Conservation (phyloP, 148 eudicot genomes). For the Persicaria maculosa region DNA sequence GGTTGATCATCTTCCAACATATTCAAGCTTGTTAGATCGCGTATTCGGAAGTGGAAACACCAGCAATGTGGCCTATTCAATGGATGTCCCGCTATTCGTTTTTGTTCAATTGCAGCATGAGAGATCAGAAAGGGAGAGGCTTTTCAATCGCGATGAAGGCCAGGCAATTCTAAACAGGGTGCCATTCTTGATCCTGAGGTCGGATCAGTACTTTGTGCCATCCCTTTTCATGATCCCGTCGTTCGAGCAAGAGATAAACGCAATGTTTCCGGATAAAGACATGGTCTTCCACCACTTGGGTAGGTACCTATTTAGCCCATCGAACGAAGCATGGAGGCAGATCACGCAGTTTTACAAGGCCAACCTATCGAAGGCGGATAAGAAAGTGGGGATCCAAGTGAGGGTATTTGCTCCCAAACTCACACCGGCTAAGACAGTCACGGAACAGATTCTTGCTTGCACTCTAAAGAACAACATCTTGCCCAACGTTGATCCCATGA, state of each 20-base stretch:
- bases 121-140: conserved; percentile 38
- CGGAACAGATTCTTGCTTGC: conserved; percentile 59
- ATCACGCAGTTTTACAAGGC: conserved; percentile 49
- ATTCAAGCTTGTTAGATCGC: conserved; percentile 32
- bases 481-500: conserved; percentile 26
- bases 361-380: conserved; percentile 51
- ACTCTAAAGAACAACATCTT: conserved; percentile 34
- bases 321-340: conserved; percentile 65
- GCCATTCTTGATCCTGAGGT: conserved; percentile 48
- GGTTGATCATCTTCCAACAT: conserved; percentile 32
- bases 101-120: conserved; percentile 52
- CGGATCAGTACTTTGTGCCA: conserved; percentile 58
- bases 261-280: conserved; percentile 51
- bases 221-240: conserved; percentile 59
- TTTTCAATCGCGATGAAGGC: conserved; percentile 62
- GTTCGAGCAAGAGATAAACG: conserved; percentile 36
- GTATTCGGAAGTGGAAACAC: conserved; percentile 13
- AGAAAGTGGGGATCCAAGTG: conserved; percentile 54
- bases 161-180: conserved; percentile 34
- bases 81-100: conserved; percentile 18
- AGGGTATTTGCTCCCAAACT: conserved; percentile 35
- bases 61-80: not conserved
- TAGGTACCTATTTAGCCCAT: conserved; percentile 64
- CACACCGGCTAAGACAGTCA: conserved; percentile 42
- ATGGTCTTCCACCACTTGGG: conserved; percentile 61